A percentile compares a stretch with the other conserved stretches of the same genome.
Evolutionary conservation across 768 basidiomycete genomes (phyloP).

Genomic region (Tylopilus balloui): DNA sequence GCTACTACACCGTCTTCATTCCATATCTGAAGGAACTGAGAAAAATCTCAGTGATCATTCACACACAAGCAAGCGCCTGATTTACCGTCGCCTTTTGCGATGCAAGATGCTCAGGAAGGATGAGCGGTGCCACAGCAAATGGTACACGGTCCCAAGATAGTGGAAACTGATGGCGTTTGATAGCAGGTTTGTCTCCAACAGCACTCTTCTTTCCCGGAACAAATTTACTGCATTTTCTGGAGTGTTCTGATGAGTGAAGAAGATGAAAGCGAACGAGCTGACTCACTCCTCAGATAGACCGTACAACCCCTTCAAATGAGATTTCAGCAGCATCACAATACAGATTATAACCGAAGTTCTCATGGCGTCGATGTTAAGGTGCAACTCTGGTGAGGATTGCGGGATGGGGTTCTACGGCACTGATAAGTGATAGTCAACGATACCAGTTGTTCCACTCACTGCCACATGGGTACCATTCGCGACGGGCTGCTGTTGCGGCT

Average conservation of each 20-base stretch:
- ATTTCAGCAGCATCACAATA: constrained; percentile 85
- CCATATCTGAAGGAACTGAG: constrained; percentile 74
- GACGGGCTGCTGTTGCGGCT: constrained; percentile 12
- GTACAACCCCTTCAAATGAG: constrained; percentile 79
- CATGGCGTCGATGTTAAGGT: constrained; percentile 35
- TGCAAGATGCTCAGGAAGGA: constrained; percentile 57
- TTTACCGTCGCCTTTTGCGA: constrained; percentile 63
- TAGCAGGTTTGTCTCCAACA: constrained; percentile 77
- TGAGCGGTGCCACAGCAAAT: constrained; percentile 55
- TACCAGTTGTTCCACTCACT: constrained; percentile 2
- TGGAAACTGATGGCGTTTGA: constrained; percentile 54
- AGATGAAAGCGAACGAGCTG: not conserved
- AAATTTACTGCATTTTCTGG: constrained; percentile 89
- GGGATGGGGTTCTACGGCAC: not conserved
- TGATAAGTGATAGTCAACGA: not conserved
- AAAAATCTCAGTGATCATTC: constrained; percentile 2
- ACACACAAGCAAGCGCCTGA: constrained; percentile 12
- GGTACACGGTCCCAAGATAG: constrained; percentile 74
- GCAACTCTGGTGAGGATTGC: constrained; percentile 2
- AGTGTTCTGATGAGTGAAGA: not conserved
- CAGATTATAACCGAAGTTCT: constrained; percentile 72
- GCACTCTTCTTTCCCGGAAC: constrained; percentile 85
- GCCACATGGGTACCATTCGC: not conserved
- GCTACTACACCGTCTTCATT: constrained; percentile 72
- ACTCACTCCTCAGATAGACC: constrained; percentile 88